Evolutionary conservation across 1,284 basidiomycete genomes (phyloP), one percentile per base, ranked within the genome.

Genomic region (Trichosporon asahii): DNA sequence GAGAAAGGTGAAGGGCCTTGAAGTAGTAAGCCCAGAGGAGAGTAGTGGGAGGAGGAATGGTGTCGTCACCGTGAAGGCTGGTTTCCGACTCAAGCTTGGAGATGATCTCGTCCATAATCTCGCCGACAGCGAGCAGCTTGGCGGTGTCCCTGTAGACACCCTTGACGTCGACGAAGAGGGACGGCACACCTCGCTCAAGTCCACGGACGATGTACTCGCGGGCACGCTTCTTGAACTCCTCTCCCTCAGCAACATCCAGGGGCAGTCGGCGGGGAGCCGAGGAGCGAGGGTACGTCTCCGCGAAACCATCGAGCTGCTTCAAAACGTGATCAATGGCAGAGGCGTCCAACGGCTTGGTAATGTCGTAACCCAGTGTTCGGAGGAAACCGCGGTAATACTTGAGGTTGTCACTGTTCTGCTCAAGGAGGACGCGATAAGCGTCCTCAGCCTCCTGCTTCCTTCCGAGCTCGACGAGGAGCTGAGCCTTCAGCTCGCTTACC

Each of bases 21-120:
- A 91, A 98, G 85, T 98, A 98, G 67, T 98, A 88, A 4, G 91
- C 90, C 96, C 97, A 99, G 23, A 99, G 88, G 76, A 96, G 92
- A 8, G 90, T 90, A 1, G 94, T 91, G 0, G 96, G 95, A 27
- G 94, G 89, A 49, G 88, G 81, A 57, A 82, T 76, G 5, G 79
- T 72, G 55, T 82, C 82, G 63, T 82, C 81, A 57, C 74, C 74
- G 66, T 77, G 75, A 68, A 85, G 74, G 21, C 78, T 79, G 7
- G 76, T 71, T 27, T 80, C 78, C 57, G 79, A 76, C 72, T 85
- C 81, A 44, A 85, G 74, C 44, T 79, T 76, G 2, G 73, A 29
- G 44, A 80, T 85, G 49, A 89, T 85, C 9, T 86, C 84, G 79
- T 91, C 88, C 3, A 90, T 87, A 33, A 94, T 86, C n/a, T 88